These are phyloP conservation scores for Talaromyces sp. DNA, from an alignment of 2,329 filamentous ascomycete species.

Conservation along the genomic window DNA sequence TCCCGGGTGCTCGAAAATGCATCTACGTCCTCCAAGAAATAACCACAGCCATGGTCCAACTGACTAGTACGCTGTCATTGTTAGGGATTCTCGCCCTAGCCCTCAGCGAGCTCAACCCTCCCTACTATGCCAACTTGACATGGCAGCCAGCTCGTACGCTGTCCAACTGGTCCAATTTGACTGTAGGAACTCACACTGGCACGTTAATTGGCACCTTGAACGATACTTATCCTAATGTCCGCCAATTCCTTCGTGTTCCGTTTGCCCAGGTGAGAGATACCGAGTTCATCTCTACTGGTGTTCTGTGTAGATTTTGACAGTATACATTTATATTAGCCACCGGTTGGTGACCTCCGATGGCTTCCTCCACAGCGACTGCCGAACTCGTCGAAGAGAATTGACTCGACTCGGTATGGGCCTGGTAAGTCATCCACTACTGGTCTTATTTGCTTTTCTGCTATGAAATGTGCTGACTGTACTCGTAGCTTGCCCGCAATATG, in stretches of 20 bases:
- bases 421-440: neutral
- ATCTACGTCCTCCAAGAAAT: too few species aligned
- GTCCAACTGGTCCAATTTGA: conserved; percentile 17
- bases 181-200: conserved; percentile 13
- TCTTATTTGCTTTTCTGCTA: too few species aligned
- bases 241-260: conserved; percentile 35
- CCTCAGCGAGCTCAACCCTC: neutral
- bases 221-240: conserved; percentile 30
- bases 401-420: conserved; percentile 18
- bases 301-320: neutral
- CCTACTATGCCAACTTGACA: conserved; percentile 16
- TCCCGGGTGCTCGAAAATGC: too few species aligned
- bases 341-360: conserved; percentile 28
- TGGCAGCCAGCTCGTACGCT: conserved; percentile 15
- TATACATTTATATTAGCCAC: conserved; percentile 12
- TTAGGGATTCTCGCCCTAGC: neutral
- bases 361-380: conserved; percentile 22
- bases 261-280: conserved; percentile 24
- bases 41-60: too few species aligned
- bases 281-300: neutral
- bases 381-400: conserved; percentile 11
- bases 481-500: conserved; percentile 25
- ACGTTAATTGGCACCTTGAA: conserved; percentile 29
- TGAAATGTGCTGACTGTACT: too few species aligned
- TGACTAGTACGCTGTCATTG: neutral